Evolutionary conservation across 768 basidiomycete species (phyloP), one percentile per base, ranked within the genome.

Genomic region (Aureoboletus auriporus): DNA sequence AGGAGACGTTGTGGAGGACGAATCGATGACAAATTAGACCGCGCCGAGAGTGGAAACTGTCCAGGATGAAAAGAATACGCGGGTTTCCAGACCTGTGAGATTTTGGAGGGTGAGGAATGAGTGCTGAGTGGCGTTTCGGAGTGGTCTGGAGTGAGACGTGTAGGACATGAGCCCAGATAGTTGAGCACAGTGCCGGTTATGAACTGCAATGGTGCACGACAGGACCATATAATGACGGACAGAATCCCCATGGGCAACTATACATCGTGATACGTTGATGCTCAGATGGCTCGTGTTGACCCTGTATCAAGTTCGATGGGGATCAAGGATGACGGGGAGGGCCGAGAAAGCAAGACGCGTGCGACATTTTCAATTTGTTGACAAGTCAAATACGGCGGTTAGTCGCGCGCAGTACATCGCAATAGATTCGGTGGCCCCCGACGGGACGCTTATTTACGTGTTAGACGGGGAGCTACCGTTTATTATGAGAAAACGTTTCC

Each of bases 381-480:
- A 46, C 44, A 41, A 10, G 44, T 50, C 44, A 42, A 29, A 34
- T 13, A 26, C 13, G 39, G 39, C 41, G 31, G 27, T 26, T 44
- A 26, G 39, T 27, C 42, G 42, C 23, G 26, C 37, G 37, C 14
- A 33, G 33, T 39, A 27, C 37, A 39, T 36, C 48, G 36, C 37
- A 36, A 55, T 52, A 45, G 17, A 48, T 35, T 50, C 37, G 26
- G 20, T 28, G 41, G 23, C 31, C 46, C 33, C 44, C 8, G 34
- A 31, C 40, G 16, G 42, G 37, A 44, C 17, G 41, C 17, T 27
- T 36, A 8, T 39, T 61, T 60, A 63, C 60, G 60, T 56, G 47
- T 57, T 63, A 14, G 23, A 37, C 30, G 16, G 47, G 16, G 23
- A 49, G 39, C 20, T 23, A 23, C 20, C 20, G 20, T 23, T 36